Conservation (phyloP, 148 eudicot genomes). For the Limonium bicolor region DNA sequence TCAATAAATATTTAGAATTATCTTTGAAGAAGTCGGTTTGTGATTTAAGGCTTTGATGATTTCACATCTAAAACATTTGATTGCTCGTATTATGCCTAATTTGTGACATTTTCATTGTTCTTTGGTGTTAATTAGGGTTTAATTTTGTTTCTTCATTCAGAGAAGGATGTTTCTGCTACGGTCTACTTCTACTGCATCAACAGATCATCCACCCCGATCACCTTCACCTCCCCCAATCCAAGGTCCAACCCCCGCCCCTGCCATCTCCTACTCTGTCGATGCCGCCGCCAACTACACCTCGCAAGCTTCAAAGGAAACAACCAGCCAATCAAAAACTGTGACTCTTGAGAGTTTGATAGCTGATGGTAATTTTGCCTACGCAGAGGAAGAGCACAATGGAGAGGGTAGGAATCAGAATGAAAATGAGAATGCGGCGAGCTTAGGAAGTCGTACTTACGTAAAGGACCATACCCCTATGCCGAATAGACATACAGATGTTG, state of each 20-base stretch:
- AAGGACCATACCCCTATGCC: slow-evolving; percentile 22
- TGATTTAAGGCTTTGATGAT: no score
- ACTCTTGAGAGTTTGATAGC: slow-evolving; percentile 56
- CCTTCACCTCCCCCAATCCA: slow-evolving; percentile 17
- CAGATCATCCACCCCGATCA: slow-evolving; percentile 15
- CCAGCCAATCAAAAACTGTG: slow-evolving; percentile 15
- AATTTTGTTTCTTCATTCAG: no score
- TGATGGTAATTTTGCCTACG: slow-evolving; percentile 23
- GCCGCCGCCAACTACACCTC: slow-evolving; percentile 17
- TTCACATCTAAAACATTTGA: no score
- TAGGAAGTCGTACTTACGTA: no score
- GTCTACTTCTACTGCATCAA: slow-evolving; percentile 21
- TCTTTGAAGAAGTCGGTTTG: no score
- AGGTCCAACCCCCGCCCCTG: no score
- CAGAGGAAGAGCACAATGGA: slow-evolving; percentile 11
- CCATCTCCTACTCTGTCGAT: no score
- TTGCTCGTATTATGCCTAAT: no score
- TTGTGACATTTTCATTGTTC: no score
- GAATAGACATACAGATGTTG: slow-evolving; percentile 58
- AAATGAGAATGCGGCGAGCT: slow-evolving; percentile 13
- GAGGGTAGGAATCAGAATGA: slow-evolving; percentile 11
- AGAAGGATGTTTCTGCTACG: slow-evolving; percentile 84
- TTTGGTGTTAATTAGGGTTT: no score
- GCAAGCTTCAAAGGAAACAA: slow-evolving; percentile 17
- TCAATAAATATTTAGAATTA: no score